Percentiles rank a stretch among this genome's conserved stretches.
phyloP scores from a whole-genome alignment of 2,329 filamentous ascomycete genomes.

The Myriosclerotinia curreyana region DNA sequence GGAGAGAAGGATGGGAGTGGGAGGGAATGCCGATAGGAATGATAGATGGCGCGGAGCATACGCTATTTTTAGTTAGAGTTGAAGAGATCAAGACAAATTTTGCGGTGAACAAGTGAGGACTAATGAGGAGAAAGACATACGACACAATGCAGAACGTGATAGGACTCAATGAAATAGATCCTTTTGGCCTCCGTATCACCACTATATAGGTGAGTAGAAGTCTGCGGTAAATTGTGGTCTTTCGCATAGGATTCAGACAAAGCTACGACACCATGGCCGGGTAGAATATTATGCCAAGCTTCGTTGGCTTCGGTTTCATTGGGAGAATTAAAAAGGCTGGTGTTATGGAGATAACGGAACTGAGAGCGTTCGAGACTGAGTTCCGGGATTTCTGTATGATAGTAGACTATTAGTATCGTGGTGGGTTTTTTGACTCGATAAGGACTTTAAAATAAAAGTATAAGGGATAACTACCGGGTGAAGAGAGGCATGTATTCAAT shows the following conservation, averaged over 20 bases:
- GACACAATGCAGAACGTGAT: constrained; percentile 17
- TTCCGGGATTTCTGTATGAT: neutral
- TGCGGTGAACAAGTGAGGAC: neutral
- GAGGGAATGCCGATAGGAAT: neutral
- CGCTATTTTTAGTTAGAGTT: neutral
- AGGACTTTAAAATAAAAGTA: neutral
- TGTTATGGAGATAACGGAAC: neutral
- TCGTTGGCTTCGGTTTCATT: constrained; percentile 7
- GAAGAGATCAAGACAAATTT: fast-evolving
- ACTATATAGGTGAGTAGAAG: neutral
- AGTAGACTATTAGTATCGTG: neutral
- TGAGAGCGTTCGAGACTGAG: constrained; percentile 5
- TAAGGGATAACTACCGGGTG: neutral
- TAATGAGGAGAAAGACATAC: neutral
- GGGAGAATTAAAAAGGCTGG: constrained; percentile 3
- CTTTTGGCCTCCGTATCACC: constrained; percentile 9
- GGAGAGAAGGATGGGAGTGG: neutral
- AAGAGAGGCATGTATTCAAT: neutral
- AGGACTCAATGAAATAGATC: constrained; percentile 18
- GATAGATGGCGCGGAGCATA: constrained; percentile 2
- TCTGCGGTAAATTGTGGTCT: neutral
- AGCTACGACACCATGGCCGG: constrained; percentile 10
- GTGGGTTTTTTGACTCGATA: neutral
- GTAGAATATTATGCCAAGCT: neutral
- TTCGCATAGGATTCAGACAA: neutral